Evolutionary conservation across 1,284 basidiomycete genomes (phyloP), one percentile per base, ranked within the genome.

Genomic region (Macrocystidia cucumis): DNA sequence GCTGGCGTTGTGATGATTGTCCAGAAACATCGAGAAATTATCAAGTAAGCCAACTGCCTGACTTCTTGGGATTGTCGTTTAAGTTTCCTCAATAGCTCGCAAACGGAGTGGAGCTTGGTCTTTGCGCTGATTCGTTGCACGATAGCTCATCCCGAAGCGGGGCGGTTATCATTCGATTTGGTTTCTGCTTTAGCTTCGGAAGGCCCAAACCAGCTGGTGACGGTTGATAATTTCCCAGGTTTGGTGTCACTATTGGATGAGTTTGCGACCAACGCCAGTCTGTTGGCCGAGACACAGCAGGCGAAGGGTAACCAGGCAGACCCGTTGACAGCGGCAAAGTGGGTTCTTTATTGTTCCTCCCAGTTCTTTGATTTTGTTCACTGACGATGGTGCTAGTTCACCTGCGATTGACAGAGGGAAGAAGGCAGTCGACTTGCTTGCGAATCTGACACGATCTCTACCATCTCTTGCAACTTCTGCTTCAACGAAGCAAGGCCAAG

Each of bases 91-190:
- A 23, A 26, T 22, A 86, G 78, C 40, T 92, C 91, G 2, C 83
- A 87, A 48, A 97, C 95, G 0, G 93, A 98, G 58, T 98, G 96
- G 96, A 89, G 88, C 37, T 65, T 98, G 22, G 74, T 95, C 11
- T 90, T 96, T 48, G 83, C 90, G 1, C 67, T 98, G n/a, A 74
- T 98, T 46, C 76, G 88, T 26, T 84, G 83, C 1, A 91, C 90
- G 1, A 76, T 91, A 29, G 72, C 81, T 5, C 87, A 96, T 48
- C 78, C 89, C n/a, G 88, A 91, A 56, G 91, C 92, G 2, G 81
- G 87, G 18, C 82, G 87, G 29, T 66, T 82, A 30, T 86, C 91
- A 1, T 88, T 98, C 49, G 77, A 82, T 7, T 69, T 93, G 5
- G 62, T 93, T 16, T 61, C 72, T 18, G 65, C 65, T 32, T 66